These are phyloP conservation scores for Stereum hirsutum DNA, from an alignment of 1,284 basidiomycete species.

Conservation along the genomic window DNA sequence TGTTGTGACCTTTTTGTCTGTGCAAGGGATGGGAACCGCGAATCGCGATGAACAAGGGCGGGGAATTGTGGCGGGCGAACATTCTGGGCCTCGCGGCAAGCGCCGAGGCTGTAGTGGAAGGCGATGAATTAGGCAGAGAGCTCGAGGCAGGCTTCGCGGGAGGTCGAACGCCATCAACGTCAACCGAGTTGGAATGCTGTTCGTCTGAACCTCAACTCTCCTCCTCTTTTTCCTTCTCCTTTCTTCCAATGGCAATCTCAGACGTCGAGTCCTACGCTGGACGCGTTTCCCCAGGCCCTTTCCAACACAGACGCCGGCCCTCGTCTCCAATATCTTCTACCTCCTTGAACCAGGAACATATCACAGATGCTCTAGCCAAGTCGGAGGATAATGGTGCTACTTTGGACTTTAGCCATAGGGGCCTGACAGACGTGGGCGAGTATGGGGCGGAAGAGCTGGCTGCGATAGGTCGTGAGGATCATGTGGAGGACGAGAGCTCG, in stretches of 20 bases:
- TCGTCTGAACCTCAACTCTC: not conserved
- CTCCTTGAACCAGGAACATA: conserved; percentile 34
- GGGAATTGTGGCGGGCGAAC: too few relatives aligned
- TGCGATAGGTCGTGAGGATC: conserved; percentile 41
- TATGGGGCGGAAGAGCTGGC: conserved; percentile 70
- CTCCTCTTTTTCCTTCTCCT: not conserved
- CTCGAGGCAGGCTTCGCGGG: too few relatives aligned
- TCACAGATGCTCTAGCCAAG: conserved; percentile 55
- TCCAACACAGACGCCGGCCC: conserved; percentile 8
- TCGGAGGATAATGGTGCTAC: conserved; percentile 77
- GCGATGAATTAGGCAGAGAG: too few relatives aligned
- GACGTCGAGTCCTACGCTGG: conserved; percentile 4
- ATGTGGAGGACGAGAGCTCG: conserved; percentile 39
- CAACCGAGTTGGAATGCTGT: not conserved
- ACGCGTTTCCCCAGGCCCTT: conserved; percentile 5
- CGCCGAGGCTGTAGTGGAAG: too few relatives aligned
- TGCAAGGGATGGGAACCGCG: too few relatives aligned
- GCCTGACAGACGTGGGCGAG: conserved; percentile 66
- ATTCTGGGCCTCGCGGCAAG: too few relatives aligned
- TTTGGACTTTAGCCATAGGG: conserved; percentile 72
- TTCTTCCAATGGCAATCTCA: conserved; percentile 4
- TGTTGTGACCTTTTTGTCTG: too few relatives aligned
- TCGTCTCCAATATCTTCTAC: conserved; percentile 13
- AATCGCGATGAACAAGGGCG: too few relatives aligned
- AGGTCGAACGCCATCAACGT: too few relatives aligned